phyloP scores from a whole-genome alignment of 441 rosid genomes.

The Populus tomentosa region DNA sequence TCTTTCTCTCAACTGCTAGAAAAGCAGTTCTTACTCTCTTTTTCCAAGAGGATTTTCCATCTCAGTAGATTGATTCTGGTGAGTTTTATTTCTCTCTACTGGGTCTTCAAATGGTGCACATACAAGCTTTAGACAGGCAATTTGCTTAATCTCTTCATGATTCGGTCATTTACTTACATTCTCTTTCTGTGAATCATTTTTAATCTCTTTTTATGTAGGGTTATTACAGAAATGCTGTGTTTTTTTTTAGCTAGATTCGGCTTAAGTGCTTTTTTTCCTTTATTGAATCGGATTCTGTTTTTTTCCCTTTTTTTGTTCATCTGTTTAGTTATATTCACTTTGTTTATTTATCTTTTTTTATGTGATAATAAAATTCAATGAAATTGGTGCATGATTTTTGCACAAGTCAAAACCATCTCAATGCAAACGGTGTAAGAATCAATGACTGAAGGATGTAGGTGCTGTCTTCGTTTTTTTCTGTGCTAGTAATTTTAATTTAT shows the following conservation, averaged over 20 bases:
- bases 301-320: too few species aligned
- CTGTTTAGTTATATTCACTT: too few species aligned
- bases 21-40: not conserved
- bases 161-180: not conserved
- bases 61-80: not conserved
- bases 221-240: not conserved
- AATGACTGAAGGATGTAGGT: too few species aligned
- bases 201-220: not conserved
- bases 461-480: too few species aligned
- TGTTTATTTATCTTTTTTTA: not conserved
- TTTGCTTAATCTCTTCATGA: not conserved
- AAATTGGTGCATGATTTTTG: not conserved
- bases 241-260: not conserved
- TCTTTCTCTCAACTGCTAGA: not conserved
- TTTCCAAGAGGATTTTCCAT: not conserved
- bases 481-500: too few species aligned
- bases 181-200: not conserved
- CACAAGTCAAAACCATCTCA: not conserved
- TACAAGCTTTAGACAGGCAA: not conserved
- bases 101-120: not conserved
- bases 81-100: conserved; percentile 2
- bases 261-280: too few species aligned
- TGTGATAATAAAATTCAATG: not conserved
- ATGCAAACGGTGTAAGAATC: not conserved
- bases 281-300: too few species aligned